Percentiles rank a stretch among this genome's conserved stretches.
Evolutionary conservation across 345 rosid genomes (phyloP).

Genomic region (Populus simonii): DNA sequence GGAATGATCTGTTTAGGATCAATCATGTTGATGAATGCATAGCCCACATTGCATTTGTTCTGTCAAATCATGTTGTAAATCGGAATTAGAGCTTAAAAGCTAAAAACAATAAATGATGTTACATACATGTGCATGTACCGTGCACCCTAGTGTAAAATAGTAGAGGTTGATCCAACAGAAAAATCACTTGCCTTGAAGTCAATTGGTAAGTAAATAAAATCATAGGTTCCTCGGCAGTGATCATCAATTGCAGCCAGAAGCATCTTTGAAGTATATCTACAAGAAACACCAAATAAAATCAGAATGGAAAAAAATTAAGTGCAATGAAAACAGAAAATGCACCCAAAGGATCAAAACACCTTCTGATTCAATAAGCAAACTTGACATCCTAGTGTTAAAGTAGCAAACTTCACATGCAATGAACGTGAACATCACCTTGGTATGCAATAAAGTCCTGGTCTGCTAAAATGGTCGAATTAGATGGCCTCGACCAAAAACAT

Average conservation of each 20-base stretch:
- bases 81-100: neutral
- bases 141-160: neutral
- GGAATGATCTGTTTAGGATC: constrained; percentile 76
- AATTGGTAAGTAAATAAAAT: constrained; percentile 67
- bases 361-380: neutral
- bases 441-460: neutral
- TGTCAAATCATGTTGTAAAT: constrained; percentile 21
- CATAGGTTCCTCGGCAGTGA: constrained; percentile 57
- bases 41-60: constrained; percentile 95
- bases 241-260: constrained; percentile 73
- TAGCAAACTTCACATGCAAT: neutral
- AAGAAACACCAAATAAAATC: neutral
- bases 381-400: neutral
- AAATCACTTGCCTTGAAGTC: constrained; percentile 58
- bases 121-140: neutral
- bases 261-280: constrained; percentile 75
- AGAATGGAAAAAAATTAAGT: neutral
- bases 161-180: neutral
- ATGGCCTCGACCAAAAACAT: neutral
- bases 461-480: neutral
- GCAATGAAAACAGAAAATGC: neutral
- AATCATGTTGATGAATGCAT: constrained; percentile 82
- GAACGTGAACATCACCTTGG: neutral
- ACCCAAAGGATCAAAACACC: neutral
- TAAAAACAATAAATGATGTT: neutral